Evolutionary conservation across 805 yeast genomes (phyloP).

Genomic region (Metahyphopichia silvanorum): DNA sequence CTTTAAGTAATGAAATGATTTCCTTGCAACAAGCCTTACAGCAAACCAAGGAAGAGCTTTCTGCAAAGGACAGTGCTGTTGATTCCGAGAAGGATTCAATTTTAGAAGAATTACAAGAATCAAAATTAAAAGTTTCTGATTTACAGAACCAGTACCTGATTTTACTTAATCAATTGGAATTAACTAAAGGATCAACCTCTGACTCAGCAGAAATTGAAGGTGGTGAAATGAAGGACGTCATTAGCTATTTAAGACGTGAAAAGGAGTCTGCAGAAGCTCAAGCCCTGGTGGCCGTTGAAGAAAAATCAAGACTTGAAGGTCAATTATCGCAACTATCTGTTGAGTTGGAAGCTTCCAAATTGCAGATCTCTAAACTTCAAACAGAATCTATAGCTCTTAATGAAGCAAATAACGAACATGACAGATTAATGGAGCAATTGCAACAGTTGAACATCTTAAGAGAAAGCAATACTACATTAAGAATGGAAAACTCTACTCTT

Average conservation of each 20-base stretch:
- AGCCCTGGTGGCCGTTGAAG: constrained; percentile 38
- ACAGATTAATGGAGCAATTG: constrained; percentile 48
- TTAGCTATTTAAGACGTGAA: constrained; percentile 66
- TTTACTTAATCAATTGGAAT: constrained; percentile 65
- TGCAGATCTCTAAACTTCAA: constrained; percentile 39
- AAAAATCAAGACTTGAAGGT: constrained; percentile 50
- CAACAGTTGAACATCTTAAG: constrained; percentile 60
- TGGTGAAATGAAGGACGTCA: constrained; percentile 42
- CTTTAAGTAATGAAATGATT: constrained; percentile 10
- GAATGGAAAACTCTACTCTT: constrained; percentile 43
- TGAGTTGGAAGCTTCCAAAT: constrained; percentile 51
- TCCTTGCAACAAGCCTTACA: constrained; percentile 9
- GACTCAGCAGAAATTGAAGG: constrained; percentile 10
- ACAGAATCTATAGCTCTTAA: constrained; percentile 17
- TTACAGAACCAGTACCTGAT: constrained; percentile 65
- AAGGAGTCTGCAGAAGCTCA: constrained; percentile 68
- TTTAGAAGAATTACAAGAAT: constrained; percentile 35
- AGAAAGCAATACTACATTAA: constrained; percentile 64
- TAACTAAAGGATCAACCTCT: constrained; percentile 10
- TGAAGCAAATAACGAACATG: constrained; percentile 40
- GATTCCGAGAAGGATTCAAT: constrained; percentile 17
- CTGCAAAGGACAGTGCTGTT: constrained; percentile 15
- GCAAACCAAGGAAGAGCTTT: constrained; percentile 8
- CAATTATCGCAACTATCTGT: constrained; percentile 43
- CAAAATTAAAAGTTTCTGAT: constrained; percentile 49